A percentile compares a stretch with the other conserved stretches of the same genome.
Evolutionary conservation across 208 protist species (phyloP).

Genomic region (Acanthamoeba sp.): DNA sequence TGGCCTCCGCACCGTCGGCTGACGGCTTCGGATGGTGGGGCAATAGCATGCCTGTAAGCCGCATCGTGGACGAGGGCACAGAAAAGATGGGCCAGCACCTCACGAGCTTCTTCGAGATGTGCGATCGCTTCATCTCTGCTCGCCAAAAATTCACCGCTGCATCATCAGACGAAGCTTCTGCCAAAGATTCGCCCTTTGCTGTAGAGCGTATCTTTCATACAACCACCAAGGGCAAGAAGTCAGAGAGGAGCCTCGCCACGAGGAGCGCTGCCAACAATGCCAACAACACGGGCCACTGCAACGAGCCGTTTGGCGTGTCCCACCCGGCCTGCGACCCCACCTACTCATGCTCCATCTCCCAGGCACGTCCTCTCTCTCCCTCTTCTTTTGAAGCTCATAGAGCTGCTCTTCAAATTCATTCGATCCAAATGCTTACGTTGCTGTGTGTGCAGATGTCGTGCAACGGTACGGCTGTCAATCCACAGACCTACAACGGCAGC

Average conservation of each 20-base stretch:
- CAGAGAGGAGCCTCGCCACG: background rate
- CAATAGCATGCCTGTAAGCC: background rate
- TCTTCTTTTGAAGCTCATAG: background rate
- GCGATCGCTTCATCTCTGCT: background rate
- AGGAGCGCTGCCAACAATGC: background rate
- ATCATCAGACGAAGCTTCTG: background rate
- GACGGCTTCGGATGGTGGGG: background rate
- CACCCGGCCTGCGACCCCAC: background rate
- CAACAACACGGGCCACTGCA: background rate
- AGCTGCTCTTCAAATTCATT: background rate
- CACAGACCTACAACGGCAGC: conserved; percentile 17
- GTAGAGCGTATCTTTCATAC: conserved; percentile 13
- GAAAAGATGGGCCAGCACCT: conserved; percentile 22
- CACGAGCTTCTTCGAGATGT: background rate
- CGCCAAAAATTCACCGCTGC: background rate
- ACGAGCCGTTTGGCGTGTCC: background rate
- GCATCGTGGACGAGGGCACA: background rate
- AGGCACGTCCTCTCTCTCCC: background rate
- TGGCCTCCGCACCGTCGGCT: background rate
- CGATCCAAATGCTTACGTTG: background rate
- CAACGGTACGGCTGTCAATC: background rate
- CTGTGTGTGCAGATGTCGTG: background rate
- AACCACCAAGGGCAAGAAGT: background rate
- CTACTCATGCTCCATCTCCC: background rate
- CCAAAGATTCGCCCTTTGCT: background rate